Base-by-base conservation (phyloP, 2,329 filamentous ascomycete genomes). In the Claviceps sp. region DNA sequence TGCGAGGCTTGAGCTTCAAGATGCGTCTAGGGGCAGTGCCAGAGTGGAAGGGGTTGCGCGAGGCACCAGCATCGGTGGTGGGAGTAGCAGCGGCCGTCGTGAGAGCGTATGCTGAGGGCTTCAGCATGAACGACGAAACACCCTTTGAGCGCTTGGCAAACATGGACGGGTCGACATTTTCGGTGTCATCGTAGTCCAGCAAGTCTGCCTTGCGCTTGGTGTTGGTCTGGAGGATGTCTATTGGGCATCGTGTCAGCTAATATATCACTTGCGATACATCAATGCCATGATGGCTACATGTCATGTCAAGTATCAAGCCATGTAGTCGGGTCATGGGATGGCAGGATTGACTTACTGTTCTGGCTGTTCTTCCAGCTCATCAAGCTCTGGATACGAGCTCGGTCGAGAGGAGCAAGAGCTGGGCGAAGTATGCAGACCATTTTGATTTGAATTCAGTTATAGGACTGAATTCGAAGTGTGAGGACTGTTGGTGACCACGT, bases 341-440 rank as follows among this genome's bases (percentile, higher is more conserved):
- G 50, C 16, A 20, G 22, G 5, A 2, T 13, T n/a, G 7, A 72
- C 77, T 59, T 77, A 84, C 81, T 77, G 73, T 84, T 84, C 64
- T 90, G 86, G 67, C 82, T 76, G 67, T 90, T 90, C 74, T 89
- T 91, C 49, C 84, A 70, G 68, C 81, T 88, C 26, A 82, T 83
- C 60, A 91, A 72, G 57, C 74, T 80, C 66, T 88, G 84, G 26
- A 90, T 74, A 59, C 87, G 80, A 52, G 81, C 72, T 59, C 75
- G 76, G 63, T 87, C 80, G 51, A 90, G 74, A 48, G 83, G 83
- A 63, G 82, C 86, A 66, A 90, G 89, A 5, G 86, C 86, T 69
- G 88, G 84, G 62, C 86, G 80, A 56, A 74, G 70, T 55, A 76
- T 60, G 58, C 76, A 67, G 64, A 78, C 75, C 77, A 82, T 81